Evolutionary conservation across 2,329 filamentous ascomycete species (phyloP).

Genomic region (Stachybotrys chlorohalonatus): DNA sequence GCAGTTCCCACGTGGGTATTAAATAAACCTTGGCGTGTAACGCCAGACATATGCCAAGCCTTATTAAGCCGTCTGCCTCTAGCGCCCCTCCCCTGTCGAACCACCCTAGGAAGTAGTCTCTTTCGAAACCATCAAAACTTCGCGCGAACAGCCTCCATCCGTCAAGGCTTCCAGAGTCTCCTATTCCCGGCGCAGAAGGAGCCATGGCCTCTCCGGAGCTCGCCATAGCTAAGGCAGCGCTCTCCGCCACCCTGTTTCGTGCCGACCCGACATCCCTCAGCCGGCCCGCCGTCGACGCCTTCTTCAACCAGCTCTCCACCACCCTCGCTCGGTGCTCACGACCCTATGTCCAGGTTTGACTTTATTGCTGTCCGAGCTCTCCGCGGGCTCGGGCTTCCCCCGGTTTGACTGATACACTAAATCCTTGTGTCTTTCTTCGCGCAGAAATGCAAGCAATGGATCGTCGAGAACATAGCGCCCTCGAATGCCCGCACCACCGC

Average conservation of each 20-base stretch:
- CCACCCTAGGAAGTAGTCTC: neutral
- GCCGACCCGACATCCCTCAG: slow-evolving; percentile 62
- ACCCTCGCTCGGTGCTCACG: slow-evolving; percentile 64
- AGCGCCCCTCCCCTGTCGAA: slow-evolving; percentile 1
- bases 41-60: neutral
- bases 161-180: neutral
- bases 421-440: slow-evolving; percentile 15
- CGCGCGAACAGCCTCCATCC: neutral
- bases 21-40: neutral
- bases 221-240: slow-evolving; percentile 70
- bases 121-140: slow-evolving; percentile 3
- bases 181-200: neutral
- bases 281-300: slow-evolving; percentile 59
- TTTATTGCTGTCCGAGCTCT: slow-evolving; percentile 14
- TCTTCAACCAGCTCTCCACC: slow-evolving; percentile 57
- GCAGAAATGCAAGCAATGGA: slow-evolving; percentile 86
- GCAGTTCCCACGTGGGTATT: neutral
- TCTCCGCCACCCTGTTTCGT: slow-evolving; percentile 64
- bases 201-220: slow-evolving; percentile 61
- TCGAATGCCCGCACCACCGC: slow-evolving; percentile 58
- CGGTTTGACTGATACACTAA: slow-evolving; percentile 9
- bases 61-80: neutral
- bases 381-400: neutral
- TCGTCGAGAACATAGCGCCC: slow-evolving; percentile 60
- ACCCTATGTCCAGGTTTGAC: slow-evolving; percentile 81